These are phyloP conservation scores for Diplosphaera chodatii DNA, from an alignment of 139 green algal species.

Conservation along the genomic window DNA sequence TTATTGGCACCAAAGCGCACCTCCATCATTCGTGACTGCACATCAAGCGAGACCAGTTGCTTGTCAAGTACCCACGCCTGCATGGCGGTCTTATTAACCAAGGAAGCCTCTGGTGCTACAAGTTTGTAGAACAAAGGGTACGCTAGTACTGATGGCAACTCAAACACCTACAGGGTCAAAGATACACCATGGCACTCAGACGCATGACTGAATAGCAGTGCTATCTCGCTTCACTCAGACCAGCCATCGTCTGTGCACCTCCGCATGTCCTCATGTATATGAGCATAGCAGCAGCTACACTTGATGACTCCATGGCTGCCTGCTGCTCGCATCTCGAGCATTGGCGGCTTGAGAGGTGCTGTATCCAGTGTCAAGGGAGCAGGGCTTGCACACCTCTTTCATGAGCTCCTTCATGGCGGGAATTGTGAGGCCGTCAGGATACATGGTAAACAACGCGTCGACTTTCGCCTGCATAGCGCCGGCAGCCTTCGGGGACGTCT, in stretches of 20 bases:
- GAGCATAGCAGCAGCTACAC: no score
- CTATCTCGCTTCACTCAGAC: neutral
- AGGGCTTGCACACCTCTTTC: slow-evolving; percentile 52
- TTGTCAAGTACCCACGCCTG: slow-evolving; percentile 30
- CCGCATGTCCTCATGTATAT: no score
- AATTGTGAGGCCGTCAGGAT: slow-evolving; percentile 40
- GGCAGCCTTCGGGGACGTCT: slow-evolving; percentile 9
- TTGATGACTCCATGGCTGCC: no score
- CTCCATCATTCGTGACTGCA: slow-evolving; percentile 26
- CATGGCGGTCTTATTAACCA: slow-evolving; percentile 29
- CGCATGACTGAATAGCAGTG: neutral
- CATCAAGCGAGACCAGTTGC: slow-evolving; percentile 16
- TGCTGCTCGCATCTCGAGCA: no score
- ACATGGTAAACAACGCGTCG: slow-evolving; percentile 35
- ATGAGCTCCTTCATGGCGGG: slow-evolving; percentile 47
- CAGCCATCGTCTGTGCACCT: no score
- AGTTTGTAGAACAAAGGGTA: slow-evolving; percentile 73
- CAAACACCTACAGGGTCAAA: slow-evolving; percentile 56
- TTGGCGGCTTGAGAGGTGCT: no score
- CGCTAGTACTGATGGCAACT: slow-evolving; percentile 55
- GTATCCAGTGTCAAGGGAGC: no score
- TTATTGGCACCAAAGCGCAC: neutral
- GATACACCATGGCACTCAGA: neutral
- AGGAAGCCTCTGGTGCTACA: slow-evolving; percentile 8
- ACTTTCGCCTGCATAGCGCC: slow-evolving; percentile 26